phyloP scores from a whole-genome alignment of 306 rosid species.

The Cucumis cinereus region DNA sequence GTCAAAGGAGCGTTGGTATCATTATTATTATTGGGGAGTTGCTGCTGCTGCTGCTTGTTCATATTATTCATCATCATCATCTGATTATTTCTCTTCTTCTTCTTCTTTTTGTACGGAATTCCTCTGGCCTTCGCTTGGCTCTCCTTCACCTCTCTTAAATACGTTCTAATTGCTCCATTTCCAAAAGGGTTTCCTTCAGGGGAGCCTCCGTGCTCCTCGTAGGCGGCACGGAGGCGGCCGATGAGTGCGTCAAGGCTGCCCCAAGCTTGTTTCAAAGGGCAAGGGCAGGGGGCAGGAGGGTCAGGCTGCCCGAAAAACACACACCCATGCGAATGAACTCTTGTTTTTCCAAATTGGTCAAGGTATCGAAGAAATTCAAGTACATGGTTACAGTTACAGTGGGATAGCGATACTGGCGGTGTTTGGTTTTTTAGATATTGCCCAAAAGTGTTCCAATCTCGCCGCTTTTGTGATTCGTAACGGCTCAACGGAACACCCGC shows the following conservation, averaged over 20 bases:
- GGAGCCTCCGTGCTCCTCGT: conserved; percentile 76
- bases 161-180: conserved; percentile 63
- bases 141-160: conserved; percentile 77
- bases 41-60: background rate
- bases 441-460: conserved; percentile 91
- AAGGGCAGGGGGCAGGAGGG: conserved; percentile 83
- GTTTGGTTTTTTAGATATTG: conserved; percentile 65
- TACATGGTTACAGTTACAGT: conserved; percentile 74
- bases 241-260: conserved; percentile 88
- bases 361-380: conserved; percentile 78
- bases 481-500: conserved; percentile 41
- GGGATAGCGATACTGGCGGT: conserved; percentile 50
- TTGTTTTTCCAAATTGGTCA: conserved; percentile 86
- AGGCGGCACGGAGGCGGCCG: conserved; percentile 80
- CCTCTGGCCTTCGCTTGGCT: conserved; percentile 83
- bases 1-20: conserved; percentile 45
- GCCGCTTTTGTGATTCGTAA: conserved; percentile 70
- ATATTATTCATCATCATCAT: conserved; percentile 9
- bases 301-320: conserved; percentile 85
- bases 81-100: conserved; percentile 45
- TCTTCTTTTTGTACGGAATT: conserved; percentile 71
- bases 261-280: conserved; percentile 89
- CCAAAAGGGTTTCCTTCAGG: conserved; percentile 74
- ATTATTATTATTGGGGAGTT: conserved; percentile 14
- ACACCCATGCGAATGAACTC: conserved; percentile 76